Percentiles rank a stretch among this genome's conserved stretches.
These are phyloP conservation scores for Aspergillus phoenicis DNA, from an alignment of 2,329 filamentous ascomycete species.

Conservation along the genomic window DNA sequence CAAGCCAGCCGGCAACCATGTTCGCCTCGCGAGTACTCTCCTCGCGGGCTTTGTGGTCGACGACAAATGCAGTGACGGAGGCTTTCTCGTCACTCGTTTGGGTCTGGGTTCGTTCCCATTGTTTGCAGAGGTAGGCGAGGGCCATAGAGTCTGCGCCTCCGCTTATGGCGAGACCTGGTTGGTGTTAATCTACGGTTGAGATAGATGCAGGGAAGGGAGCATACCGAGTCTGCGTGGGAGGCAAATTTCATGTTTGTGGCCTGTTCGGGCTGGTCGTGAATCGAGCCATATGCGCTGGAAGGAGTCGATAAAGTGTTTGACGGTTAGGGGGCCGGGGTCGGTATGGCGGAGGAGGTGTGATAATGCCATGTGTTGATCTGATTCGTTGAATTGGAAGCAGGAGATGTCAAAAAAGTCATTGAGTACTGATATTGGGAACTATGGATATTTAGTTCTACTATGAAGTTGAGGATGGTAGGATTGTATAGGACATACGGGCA, in stretches of 20 bases:
- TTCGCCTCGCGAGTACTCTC: constrained; percentile 59
- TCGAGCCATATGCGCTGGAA: constrained; percentile 35
- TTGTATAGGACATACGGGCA: no score
- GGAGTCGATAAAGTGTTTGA: constrained; percentile 32
- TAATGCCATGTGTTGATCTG: constrained; percentile 18
- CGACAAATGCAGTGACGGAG: constrained; percentile 58
- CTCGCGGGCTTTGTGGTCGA: constrained; percentile 62
- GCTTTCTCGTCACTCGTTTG: constrained; percentile 18
- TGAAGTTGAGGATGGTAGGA: no score
- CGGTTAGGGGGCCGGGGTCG: constrained; percentile 25
- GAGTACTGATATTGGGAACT: no score
- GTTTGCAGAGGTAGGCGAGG: constrained; percentile 71
- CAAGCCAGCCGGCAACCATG: constrained; percentile 52
- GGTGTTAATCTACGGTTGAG: no score
- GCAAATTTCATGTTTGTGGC: no score
- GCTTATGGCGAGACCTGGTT: constrained; percentile 74
- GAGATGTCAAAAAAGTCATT: no score
- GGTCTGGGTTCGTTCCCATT: constrained; percentile 37
- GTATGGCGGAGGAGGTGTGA: constrained; percentile 12
- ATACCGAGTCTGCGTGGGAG: constrained; percentile 35
- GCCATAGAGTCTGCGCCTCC: constrained; percentile 99
- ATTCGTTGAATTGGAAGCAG: neutral
- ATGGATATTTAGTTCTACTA: no score
- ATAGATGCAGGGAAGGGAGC: no score
- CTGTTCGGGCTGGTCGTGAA: constrained; percentile 18